A percentile compares a stretch with the other conserved stretches of the same genome.
phyloP scores from a whole-genome alignment of 140 eudicot genomes.

The Flaveria floridana region DNA sequence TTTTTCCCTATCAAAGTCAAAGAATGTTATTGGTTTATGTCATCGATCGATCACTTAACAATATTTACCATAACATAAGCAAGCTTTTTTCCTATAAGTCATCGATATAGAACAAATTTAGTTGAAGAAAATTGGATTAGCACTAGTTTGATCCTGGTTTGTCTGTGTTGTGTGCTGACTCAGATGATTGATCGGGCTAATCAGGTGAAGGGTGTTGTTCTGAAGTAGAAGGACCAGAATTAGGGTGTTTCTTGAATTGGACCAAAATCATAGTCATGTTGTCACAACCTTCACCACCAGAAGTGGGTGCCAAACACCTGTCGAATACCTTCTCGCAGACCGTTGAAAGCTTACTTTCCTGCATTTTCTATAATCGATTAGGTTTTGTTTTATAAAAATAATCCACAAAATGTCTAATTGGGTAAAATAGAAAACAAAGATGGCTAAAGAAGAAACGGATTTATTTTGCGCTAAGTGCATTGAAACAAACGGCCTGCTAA shows the following conservation, averaged over 20 bases:
- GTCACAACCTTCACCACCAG: slow-evolving; percentile 85
- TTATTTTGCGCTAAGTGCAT: neutral
- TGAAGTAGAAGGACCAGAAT: slow-evolving; percentile 29
- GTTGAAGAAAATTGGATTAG: slow-evolving; percentile 3
- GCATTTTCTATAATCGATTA: slow-evolving; percentile 20
- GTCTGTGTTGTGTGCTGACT: slow-evolving; percentile 22
- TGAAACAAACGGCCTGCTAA: neutral
- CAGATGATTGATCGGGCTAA: slow-evolving; percentile 13
- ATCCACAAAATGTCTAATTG: neutral
- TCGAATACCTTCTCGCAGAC: slow-evolving; percentile 74
- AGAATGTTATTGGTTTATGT: slow-evolving; percentile 22
- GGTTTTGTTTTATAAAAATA: neutral
- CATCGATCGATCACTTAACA: neutral
- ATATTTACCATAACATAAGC: slow-evolving; percentile 23
- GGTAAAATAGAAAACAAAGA: neutral
- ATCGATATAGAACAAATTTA: neutral
- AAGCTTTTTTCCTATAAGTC: slow-evolving; percentile 13
- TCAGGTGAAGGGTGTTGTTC: slow-evolving; percentile 27
- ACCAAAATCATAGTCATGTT: slow-evolving; percentile 93
- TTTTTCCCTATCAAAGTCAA: slow-evolving; percentile 26
- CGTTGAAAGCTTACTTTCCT: slow-evolving; percentile 73
- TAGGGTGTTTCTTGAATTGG: slow-evolving; percentile 53
- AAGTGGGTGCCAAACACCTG: slow-evolving; percentile 74
- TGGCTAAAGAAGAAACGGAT: neutral
- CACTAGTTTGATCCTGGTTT: slow-evolving; percentile 18